Percentiles rank a stretch among this genome's conserved stretches.
These are phyloP conservation scores for Trametes cubensis DNA, from an alignment of 768 basidiomycete genomes.

Conservation along the genomic window DNA sequence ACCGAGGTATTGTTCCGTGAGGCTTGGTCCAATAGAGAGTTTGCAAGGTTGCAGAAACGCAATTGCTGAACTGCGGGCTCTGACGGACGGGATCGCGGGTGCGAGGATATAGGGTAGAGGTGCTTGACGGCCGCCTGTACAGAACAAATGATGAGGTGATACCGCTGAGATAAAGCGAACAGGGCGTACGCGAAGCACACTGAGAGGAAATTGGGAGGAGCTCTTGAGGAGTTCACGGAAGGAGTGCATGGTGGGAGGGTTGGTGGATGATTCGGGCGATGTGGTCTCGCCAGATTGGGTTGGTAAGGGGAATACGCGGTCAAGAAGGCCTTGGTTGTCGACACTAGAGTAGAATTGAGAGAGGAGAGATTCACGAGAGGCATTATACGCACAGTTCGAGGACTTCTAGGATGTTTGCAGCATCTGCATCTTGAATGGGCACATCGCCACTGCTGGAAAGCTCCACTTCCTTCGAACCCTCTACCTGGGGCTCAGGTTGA, in stretches of 20 bases:
- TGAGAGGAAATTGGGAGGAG: conserved; percentile 54
- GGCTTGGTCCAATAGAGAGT: conserved; percentile 72
- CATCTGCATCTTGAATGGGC: conserved; percentile 48
- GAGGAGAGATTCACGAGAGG: conserved; percentile 5
- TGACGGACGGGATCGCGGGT: conserved; percentile 65
- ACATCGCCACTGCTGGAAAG: conserved; percentile 49
- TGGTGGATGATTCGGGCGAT: conserved; percentile 37
- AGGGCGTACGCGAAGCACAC: conserved; percentile 57
- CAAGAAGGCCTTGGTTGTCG: conserved; percentile 76
- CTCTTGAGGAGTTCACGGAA: conserved; percentile 61
- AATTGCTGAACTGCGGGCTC: conserved; percentile 68
- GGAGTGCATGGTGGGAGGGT: conserved; percentile 38
- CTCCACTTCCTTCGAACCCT: conserved; percentile 28
- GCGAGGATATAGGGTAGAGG: conserved; percentile 68
- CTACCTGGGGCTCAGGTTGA: conserved; percentile 22
- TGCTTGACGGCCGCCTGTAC: conserved; percentile 63
- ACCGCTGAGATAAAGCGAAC: not conserved
- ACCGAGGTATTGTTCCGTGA: conserved; percentile 51
- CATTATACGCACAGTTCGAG: conserved; percentile 52
- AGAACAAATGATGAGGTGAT: conserved; percentile 12
- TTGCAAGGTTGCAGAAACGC: conserved; percentile 74
- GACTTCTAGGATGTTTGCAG: conserved; percentile 59
- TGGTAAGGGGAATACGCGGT: conserved; percentile 71
- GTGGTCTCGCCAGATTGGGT: conserved; percentile 45
- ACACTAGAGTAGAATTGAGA: conserved; percentile 43